phyloP scores from a whole-genome alignment of 176 grass and related monocot genomes.

The Tillandsia fasciculata region DNA sequence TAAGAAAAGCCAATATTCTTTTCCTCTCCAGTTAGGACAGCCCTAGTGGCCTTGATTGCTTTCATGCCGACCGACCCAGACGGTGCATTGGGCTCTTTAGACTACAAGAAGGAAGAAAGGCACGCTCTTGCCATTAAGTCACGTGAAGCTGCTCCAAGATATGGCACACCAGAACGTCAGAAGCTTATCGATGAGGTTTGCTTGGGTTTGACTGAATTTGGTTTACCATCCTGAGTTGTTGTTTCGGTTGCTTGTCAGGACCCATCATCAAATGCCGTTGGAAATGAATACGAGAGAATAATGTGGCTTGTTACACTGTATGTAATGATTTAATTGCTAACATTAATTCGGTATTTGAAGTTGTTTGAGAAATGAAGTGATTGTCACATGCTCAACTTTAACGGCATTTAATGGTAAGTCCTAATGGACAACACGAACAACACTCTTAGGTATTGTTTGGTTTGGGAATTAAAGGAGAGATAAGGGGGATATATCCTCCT shows the following conservation, averaged over 20 bases:
- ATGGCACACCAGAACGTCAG: conserved; percentile 71
- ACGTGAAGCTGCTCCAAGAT: conserved; percentile 64
- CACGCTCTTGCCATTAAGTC: conserved; percentile 69
- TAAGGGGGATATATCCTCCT: no score
- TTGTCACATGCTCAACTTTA: no score
- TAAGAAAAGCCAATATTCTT: conserved; percentile 1
- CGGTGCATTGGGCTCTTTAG: conserved; percentile 82
- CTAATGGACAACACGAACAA: no score
- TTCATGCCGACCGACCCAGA: conserved; percentile 96
- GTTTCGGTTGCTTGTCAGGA: background rate
- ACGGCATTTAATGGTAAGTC: no score
- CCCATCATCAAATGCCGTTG: no score
- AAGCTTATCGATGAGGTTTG: conserved; percentile 89
- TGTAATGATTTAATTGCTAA: no score
- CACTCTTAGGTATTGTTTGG: no score
- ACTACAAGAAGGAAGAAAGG: conserved; percentile 91
- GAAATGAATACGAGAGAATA: background rate
- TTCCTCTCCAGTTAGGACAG: conserved; percentile 72
- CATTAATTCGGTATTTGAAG: no score
- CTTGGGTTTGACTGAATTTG: background rate
- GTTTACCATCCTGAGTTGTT: background rate
- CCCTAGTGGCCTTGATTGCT: conserved; percentile 86
- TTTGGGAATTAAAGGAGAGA: no score
- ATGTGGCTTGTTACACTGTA: background rate
- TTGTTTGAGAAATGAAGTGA: no score